Evolutionary conservation across 805 yeast species (phyloP).

Genomic region (Lipomyces chichibuensis): DNA sequence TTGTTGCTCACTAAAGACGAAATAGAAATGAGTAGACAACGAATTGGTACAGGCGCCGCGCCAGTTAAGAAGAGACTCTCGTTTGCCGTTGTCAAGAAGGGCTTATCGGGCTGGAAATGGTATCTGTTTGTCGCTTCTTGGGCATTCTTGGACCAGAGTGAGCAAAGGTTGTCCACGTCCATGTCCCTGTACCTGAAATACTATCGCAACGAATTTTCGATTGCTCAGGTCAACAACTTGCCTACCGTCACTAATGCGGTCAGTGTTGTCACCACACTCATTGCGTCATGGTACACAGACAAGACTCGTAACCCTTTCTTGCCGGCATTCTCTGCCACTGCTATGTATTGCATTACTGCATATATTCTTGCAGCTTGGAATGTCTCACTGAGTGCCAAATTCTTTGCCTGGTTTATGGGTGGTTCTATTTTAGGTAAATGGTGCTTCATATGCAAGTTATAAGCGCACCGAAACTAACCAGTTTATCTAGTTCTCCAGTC

Average conservation of each 20-base stretch:
- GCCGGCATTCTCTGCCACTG: conserved; percentile 46
- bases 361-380: conserved; percentile 59
- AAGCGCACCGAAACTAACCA: background rate
- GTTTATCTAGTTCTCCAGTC: conserved; percentile 16
- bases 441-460: background rate
- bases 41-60: conserved; percentile 41
- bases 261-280: conserved; percentile 49
- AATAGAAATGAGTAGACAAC: conserved; percentile 41
- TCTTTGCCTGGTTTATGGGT: conserved; percentile 55
- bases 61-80: conserved; percentile 35
- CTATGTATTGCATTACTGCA: conserved; percentile 40
- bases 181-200: conserved; percentile 23
- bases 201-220: conserved; percentile 38
- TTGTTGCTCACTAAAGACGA: conserved; percentile 45
- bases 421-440: conserved; percentile 17
- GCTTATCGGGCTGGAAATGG: conserved; percentile 43
- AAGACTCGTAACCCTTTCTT: conserved; percentile 41
- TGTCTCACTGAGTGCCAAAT: conserved; percentile 57
- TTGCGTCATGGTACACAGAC: conserved; percentile 33
- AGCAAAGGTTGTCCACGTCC: conserved; percentile 18
- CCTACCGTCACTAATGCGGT: conserved; percentile 51
- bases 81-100: conserved; percentile 37
- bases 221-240: conserved; percentile 47
- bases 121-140: conserved; percentile 44
- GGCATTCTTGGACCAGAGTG: conserved; percentile 43